Percentiles rank a stretch among this genome's conserved stretches.
Conservation (phyloP, 2,329 filamentous ascomycete species). For the Ceratocystis colombiana region DNA sequence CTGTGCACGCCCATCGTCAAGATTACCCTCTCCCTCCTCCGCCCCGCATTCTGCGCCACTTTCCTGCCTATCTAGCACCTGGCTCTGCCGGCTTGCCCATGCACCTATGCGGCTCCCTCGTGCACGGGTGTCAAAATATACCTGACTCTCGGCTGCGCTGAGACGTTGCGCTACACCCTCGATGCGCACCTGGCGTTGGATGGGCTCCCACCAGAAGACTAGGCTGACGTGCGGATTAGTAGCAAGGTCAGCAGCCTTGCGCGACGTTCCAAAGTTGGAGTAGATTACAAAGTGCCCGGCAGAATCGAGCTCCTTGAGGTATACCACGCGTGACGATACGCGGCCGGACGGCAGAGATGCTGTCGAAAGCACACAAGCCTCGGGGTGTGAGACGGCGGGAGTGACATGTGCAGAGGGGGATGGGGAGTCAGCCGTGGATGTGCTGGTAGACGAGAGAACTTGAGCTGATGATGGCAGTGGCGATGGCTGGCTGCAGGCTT, state of each 20-base stretch:
- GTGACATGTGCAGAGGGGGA: constrained; percentile 60
- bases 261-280: constrained; percentile 76
- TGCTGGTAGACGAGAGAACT: constrained; percentile 38
- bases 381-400: constrained; percentile 57
- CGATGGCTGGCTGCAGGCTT: constrained; percentile 47
- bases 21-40: constrained; percentile 29
- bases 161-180: constrained; percentile 67
- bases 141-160: constrained; percentile 58
- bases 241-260: constrained; percentile 56
- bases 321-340: constrained; percentile 77
- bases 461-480: constrained; percentile 32
- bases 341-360: constrained; percentile 72
- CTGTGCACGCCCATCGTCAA: constrained; percentile 59
- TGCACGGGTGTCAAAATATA: constrained; percentile 57
- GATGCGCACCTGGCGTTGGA: constrained; percentile 84
- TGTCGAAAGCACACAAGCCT: constrained; percentile 81
- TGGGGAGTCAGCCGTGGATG: constrained; percentile 78
- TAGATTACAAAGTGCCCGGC: constrained; percentile 67
- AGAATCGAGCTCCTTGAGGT: constrained; percentile 86
- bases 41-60: constrained; percentile 23
- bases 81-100: constrained; percentile 86
- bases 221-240: constrained; percentile 69
- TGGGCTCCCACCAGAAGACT: constrained; percentile 79
- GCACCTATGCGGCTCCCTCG: constrained; percentile 77
- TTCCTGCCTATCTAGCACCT: constrained; percentile 49